Evolutionary conservation across 805 yeast species (phyloP), one percentile per base, ranked within the genome.

Genomic region (Suhomyces faveliae): DNA sequence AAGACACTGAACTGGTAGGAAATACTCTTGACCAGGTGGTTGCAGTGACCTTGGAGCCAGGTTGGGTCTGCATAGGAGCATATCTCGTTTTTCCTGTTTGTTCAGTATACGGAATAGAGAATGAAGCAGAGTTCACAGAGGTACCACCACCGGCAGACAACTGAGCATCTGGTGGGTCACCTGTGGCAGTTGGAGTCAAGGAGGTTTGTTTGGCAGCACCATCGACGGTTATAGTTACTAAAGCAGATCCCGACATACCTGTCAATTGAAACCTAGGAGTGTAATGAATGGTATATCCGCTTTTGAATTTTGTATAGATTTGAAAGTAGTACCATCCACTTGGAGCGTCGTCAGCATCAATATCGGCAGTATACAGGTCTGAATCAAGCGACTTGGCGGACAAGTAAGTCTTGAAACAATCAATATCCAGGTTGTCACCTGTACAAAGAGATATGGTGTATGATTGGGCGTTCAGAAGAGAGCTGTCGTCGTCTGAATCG

Each of bases 1-100:
- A 79, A 8, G 68, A 56, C 0, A 87, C 78, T 0, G 87, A 73
- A 46, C 89, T 80, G 0, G 96, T 79, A 13, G 92, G 82, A 63
- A 67, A 84, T 54, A 81, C 73, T 55, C 83, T 77, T 9, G 85
- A 63, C 84, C 91, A 85, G 3, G 84, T 67, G 8, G 85, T 75
- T 33, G 73, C 79, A 0, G 96, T 87, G 21, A 89, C 79, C 8
- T 68, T 70, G 1, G 86, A 60, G 3, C 85, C 87, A 5, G 99
- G 97, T 67, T 89, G 96, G 50, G 74, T 63, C 69, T 91, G 97
- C 96, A 90, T 89, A 45, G 97, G 97, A 1, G 98, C 97, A 65
- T 69, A 88, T 57, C 91, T 79, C 8, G 87, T 80, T 17, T 56
- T 66, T 24, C 96, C 96, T 0, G 94, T 85, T 70, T 92, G 98